These are phyloP conservation scores for Rhododendron kiyosumense DNA, from an alignment of 148 eudicot genomes.

Conservation along the genomic window DNA sequence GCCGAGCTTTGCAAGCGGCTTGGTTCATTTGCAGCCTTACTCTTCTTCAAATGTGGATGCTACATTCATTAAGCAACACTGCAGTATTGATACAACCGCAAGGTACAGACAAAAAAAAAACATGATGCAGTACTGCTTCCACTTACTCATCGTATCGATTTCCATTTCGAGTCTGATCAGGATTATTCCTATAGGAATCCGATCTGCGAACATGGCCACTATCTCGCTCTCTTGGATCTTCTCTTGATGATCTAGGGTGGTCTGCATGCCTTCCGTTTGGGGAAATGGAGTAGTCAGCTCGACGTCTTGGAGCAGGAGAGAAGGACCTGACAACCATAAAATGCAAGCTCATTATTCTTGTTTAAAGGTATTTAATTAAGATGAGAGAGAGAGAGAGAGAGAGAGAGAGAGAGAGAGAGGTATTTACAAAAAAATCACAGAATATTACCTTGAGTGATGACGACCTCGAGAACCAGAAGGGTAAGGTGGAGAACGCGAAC, in stretches of 20 bases:
- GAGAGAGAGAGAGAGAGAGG: too few relatives aligned
- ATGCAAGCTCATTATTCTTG: background rate
- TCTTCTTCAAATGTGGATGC: background rate
- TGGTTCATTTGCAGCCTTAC: too few relatives aligned
- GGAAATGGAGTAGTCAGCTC: slow-evolving; percentile 43
- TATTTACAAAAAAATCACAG: background rate
- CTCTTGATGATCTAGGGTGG: slow-evolving; percentile 40
- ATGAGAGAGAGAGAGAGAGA: too few relatives aligned
- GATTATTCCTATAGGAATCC: slow-evolving; percentile 25
- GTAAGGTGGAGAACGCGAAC: slow-evolving; percentile 53
- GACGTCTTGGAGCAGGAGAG: slow-evolving; percentile 52
- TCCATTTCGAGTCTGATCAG: slow-evolving; percentile 30
- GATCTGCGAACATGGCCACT: slow-evolving; percentile 29
- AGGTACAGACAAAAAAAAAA: background rate
- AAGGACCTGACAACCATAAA: slow-evolving; percentile 37
- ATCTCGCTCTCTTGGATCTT: slow-evolving; percentile 31
- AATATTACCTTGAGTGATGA: slow-evolving; percentile 42
- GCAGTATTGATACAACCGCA: background rate
- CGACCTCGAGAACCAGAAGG: slow-evolving; percentile 49
- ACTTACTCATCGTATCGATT: slow-evolving; percentile 32
- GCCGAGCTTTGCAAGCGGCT: too few relatives aligned
- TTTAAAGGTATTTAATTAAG: background rate
- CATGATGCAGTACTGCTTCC: background rate
- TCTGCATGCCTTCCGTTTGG: slow-evolving; percentile 50
- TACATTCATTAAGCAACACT: background rate